These are phyloP conservation scores for Chytridium lagenaria DNA, from an alignment of 371 early-diverging fungal species.

Conservation along the genomic window DNA sequence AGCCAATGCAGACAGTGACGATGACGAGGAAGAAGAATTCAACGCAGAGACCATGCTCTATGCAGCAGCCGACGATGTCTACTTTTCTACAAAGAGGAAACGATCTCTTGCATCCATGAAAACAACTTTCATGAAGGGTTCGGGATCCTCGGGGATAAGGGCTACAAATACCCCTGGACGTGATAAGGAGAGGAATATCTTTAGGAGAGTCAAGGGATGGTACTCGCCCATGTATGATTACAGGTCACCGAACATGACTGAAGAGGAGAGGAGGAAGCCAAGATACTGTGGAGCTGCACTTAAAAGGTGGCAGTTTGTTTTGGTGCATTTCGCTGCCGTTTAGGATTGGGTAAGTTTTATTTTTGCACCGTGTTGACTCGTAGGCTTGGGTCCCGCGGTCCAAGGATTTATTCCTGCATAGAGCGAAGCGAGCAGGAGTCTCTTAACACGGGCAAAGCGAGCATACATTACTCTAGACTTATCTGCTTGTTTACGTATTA, in stretches of 20 bases:
- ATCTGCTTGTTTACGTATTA: background rate
- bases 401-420: too few species aligned
- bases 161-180: background rate
- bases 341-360: background rate
- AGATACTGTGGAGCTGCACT: conserved; percentile 17
- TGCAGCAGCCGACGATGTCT: conserved; percentile 14
- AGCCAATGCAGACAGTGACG: conserved; percentile 10
- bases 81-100: conserved; percentile 6
- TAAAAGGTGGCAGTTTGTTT: conserved; percentile 16
- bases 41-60: conserved; percentile 19
- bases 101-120: background rate
- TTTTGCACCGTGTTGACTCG: background rate
- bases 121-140: background rate
- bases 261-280: conserved; percentile 18
- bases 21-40: conserved; percentile 9
- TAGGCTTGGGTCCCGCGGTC: background rate
- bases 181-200: background rate
- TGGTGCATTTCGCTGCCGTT: conserved; percentile 3
- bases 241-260: background rate
- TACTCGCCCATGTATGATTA: conserved; percentile 20
- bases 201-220: conserved; percentile 10
- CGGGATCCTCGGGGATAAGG: background rate
- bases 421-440: too few species aligned
- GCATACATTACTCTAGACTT: too few species aligned
- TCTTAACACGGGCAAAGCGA: too few species aligned